Evolutionary conservation across 2,329 filamentous ascomycete genomes (phyloP).

Genomic region (Sarocladium strictum): DNA sequence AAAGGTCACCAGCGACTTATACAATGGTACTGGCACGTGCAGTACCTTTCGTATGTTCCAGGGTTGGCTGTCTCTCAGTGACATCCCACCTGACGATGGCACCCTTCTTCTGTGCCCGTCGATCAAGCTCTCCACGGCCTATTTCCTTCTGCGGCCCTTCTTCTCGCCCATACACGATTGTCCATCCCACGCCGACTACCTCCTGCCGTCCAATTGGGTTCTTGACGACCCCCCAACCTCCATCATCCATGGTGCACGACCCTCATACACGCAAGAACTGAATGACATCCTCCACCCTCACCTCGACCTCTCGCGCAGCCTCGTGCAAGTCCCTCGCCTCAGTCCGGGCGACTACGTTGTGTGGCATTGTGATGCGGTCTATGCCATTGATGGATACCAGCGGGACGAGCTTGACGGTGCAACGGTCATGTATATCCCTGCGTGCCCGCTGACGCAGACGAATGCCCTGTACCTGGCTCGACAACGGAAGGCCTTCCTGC

Average conservation of each 20-base stretch:
- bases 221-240: slow-evolving; percentile 38
- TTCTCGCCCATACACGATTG: slow-evolving; percentile 42
- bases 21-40: slow-evolving; percentile 67
- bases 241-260: slow-evolving; percentile 62
- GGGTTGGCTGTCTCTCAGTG: slow-evolving; percentile 65
- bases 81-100: slow-evolving; percentile 59
- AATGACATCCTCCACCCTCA: slow-evolving; percentile 61
- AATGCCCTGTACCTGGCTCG: slow-evolving; percentile 36
- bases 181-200: slow-evolving; percentile 29
- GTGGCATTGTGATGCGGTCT: slow-evolving; percentile 67
- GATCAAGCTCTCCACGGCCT: slow-evolving; percentile 63
- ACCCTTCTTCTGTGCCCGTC: slow-evolving; percentile 69
- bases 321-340: slow-evolving; percentile 65
- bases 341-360: slow-evolving; percentile 67
- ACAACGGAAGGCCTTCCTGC: slow-evolving; percentile 35
- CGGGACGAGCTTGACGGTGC: slow-evolving; percentile 17
- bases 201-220: slow-evolving; percentile 47
- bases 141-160: slow-evolving; percentile 71
- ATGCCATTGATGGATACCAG: slow-evolving; percentile 56
- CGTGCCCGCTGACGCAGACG: slow-evolving; percentile 34
- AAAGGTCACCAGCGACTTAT: slow-evolving; percentile 59
- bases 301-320: slow-evolving; percentile 56
- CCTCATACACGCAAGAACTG: slow-evolving; percentile 64
- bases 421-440: slow-evolving; percentile 33
- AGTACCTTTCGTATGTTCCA: slow-evolving; percentile 74